phyloP scores from a whole-genome alignment of 352 stramenopile genomes.

The Phytopythium vexans region DNA sequence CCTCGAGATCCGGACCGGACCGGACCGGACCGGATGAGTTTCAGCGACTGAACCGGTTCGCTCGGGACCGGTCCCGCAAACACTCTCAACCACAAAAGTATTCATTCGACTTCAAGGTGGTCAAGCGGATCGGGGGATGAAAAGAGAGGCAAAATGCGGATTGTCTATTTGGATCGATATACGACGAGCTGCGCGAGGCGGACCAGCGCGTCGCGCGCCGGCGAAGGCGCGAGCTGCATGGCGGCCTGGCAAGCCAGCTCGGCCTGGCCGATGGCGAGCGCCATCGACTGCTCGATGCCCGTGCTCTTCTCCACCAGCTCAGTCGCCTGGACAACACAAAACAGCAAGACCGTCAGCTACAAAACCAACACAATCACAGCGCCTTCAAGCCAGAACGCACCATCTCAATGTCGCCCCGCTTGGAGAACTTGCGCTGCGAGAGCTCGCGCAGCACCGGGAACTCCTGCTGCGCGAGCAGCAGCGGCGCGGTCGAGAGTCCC shows the following conservation, averaged over 20 bases:
- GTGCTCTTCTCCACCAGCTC: slow-evolving; percentile 88
- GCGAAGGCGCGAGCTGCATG: slow-evolving; percentile 84
- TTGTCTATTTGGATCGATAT: slow-evolving; percentile 84
- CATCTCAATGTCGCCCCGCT: slow-evolving; percentile 90
- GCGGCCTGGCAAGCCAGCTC: slow-evolving; percentile 93
- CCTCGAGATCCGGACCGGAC: neutral
- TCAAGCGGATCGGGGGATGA: slow-evolving; percentile 18
- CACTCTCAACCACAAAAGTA: slow-evolving; percentile 9
- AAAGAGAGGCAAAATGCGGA: slow-evolving; percentile 6
- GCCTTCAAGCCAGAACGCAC: slow-evolving; percentile 21
- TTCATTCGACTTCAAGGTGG: slow-evolving; percentile 6
- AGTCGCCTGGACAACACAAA: slow-evolving; percentile 47
- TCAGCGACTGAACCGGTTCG: no score
- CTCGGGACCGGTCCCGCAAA: no score
- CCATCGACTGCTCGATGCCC: slow-evolving; percentile 91
- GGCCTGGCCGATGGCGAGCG: slow-evolving; percentile 95
- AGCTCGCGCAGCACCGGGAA: slow-evolving; percentile 90
- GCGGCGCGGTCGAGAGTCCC: slow-evolving; percentile 96
- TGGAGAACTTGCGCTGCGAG: slow-evolving; percentile 89
- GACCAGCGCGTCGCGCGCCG: slow-evolving; percentile 80
- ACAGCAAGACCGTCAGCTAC: slow-evolving; percentile 4
- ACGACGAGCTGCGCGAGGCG: slow-evolving; percentile 87
- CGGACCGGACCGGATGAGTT: no score
- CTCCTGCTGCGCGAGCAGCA: slow-evolving; percentile 95
- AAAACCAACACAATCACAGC: slow-evolving; percentile 8